Conservation (phyloP, 495 filamentous ascomycete species). For the Neurospora tetrasperma region DNA sequence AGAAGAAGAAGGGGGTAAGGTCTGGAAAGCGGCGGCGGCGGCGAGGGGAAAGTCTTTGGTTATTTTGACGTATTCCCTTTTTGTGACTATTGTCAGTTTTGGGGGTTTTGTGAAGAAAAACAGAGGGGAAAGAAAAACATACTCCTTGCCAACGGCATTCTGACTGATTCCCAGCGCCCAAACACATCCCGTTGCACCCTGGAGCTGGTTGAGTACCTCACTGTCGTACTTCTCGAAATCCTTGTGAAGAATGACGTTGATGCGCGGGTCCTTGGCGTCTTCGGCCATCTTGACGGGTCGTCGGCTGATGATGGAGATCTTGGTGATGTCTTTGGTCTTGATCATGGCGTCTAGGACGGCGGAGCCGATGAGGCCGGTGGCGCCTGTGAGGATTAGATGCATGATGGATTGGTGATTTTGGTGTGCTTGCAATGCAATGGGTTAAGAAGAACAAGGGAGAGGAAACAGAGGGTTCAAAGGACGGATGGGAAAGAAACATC, state of each 20-base stretch:
- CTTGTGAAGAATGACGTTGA: conserved; percentile 55
- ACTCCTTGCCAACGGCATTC: conserved; percentile 49
- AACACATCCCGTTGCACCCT: conserved; percentile 54
- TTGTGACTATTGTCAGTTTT: not conserved
- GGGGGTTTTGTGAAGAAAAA: conserved; percentile 1
- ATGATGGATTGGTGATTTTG: conserved; percentile 24
- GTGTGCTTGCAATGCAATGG: not conserved
- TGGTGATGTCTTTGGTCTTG: conserved; percentile 41
- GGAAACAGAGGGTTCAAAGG: not conserved
- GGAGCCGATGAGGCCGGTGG: conserved; percentile 62
- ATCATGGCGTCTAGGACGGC: conserved; percentile 55
- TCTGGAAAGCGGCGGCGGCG: conserved; percentile 46
- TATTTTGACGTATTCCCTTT: conserved; percentile 56
- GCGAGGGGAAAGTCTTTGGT: conserved; percentile 53
- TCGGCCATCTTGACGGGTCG: conserved; percentile 55
- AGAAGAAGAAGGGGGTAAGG: conserved; percentile 33
- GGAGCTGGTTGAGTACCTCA: conserved; percentile 47
- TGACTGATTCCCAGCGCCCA: conserved; percentile 61
- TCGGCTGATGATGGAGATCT: conserved; percentile 56
- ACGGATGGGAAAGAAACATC: not conserved
- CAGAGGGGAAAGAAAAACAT: conserved; percentile 13
- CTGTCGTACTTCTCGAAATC: conserved; percentile 50
- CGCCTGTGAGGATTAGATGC: conserved; percentile 68
- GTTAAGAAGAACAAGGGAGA: not conserved
- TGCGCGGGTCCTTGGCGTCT: conserved; percentile 42